A percentile compares a stretch with the other conserved stretches of the same genome.
phyloP scores from a whole-genome alignment of 2,329 filamentous ascomycete genomes.

The Sporothrix schenckii region DNA sequence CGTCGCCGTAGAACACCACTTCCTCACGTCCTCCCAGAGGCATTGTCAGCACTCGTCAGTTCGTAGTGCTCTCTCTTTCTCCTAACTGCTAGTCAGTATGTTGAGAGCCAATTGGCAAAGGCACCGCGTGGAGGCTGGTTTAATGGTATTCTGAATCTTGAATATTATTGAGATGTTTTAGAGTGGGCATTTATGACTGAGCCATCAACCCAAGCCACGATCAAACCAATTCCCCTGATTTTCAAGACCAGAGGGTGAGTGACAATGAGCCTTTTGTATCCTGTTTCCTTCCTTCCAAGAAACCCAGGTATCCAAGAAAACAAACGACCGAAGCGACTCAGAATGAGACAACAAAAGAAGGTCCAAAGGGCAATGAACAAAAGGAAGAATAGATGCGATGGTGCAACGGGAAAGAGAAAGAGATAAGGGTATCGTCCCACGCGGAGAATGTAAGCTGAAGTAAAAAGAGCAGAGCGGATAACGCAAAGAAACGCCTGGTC shows the following conservation, averaged over 20 bases:
- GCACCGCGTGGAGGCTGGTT: no score
- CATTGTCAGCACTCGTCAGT: no score
- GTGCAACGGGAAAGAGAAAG: not conserved
- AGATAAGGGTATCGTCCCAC: slow-evolving; percentile 25
- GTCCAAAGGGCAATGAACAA: not conserved
- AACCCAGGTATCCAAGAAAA: not conserved
- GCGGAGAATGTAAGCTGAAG: not conserved
- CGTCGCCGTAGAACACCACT: no score
- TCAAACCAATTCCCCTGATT: not conserved
- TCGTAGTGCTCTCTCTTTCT: no score
- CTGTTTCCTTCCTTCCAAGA: not conserved
- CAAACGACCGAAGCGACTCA: not conserved
- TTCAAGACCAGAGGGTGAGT: not conserved
- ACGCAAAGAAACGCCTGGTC: not conserved
- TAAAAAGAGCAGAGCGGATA: slow-evolving; percentile 6
- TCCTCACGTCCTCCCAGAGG: no score
- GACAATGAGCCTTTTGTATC: not conserved
- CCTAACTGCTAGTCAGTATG: no score
- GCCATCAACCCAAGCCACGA: not conserved
- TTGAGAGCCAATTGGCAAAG: no score
- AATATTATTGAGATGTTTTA: slow-evolving; percentile 16
- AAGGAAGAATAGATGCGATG: slow-evolving; percentile 6
- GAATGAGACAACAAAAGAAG: not conserved
- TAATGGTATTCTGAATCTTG: not conserved
- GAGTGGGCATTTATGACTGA: not conserved